Evolutionary conservation across 2,329 filamentous ascomycete species (phyloP).

Genomic region (Calonectria pauciramosa): DNA sequence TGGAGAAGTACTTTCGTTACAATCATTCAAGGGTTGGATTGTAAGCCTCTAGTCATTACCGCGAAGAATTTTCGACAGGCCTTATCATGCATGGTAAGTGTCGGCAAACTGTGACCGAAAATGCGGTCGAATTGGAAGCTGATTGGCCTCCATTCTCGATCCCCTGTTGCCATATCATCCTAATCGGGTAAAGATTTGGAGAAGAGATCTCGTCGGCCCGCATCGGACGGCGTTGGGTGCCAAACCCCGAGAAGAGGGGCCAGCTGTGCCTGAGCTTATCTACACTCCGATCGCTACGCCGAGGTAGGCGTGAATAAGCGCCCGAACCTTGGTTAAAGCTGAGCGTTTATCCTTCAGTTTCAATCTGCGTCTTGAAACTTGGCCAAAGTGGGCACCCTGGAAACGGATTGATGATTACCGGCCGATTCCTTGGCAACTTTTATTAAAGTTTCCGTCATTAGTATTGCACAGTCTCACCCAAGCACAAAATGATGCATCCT

Average conservation of each 20-base stretch:
- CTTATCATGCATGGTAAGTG: not conserved
- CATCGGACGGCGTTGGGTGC: not conserved
- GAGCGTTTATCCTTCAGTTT: not conserved
- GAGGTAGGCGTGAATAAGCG: not conserved
- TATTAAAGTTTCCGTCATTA: not conserved
- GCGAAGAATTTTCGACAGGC: not conserved
- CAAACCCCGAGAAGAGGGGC: not conserved
- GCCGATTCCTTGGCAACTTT: not conserved
- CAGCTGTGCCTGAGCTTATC: not conserved
- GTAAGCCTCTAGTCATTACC: not conserved
- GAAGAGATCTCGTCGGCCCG: not conserved
- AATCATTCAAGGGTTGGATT: no score
- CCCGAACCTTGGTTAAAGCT: not conserved
- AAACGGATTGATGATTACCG: not conserved
- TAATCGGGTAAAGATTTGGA: not conserved
- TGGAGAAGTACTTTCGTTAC: no score
- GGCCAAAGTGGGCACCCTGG: not conserved
- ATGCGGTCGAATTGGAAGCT: not conserved
- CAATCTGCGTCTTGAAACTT: not conserved
- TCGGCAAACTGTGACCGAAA: not conserved
- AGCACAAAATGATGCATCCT: constrained; percentile 5
- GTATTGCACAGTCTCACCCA: no score
- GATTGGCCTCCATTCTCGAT: not conserved
- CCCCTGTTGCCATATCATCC: not conserved
- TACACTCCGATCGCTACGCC: not conserved